Base-by-base conservation (phyloP, 2,329 filamentous ascomycete genomes). In the Sordariomycetes sp. region DNA sequence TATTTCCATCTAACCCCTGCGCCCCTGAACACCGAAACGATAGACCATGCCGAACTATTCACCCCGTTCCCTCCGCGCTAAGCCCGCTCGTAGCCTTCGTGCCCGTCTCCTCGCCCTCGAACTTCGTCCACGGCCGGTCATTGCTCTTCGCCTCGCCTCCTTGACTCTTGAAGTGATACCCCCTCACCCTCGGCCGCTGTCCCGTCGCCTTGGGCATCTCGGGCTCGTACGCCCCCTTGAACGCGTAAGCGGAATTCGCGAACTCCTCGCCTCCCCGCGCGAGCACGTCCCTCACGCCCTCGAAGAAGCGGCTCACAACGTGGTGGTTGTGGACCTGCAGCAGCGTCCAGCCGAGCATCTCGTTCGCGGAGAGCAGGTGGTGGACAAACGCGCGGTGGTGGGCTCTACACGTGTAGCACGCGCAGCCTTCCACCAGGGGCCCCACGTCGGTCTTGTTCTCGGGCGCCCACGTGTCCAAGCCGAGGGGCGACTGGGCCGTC, bases 301-400 rank as follows among this genome's bases (percentile, higher is more conserved):
- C 70, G 70, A 97, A 96, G 74, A 97, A 96, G 0, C 73, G 66
- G 53, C 82, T 79, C 57, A 96, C 71, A 8, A 88, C 73, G 61
- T 85, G 79, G 69, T 95, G 86, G 69, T 99, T 99, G 73, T 99
- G 94, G 3, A 96, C 80, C 70, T 97, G 93, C 8, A 99, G 78
- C 8, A 99, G 78, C 0, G 87, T 89, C 94, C 94, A 99, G 25
- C 88, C 93, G 4, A 97, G 83, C 94, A 99, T 97, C 72, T 99
- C 94, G 67, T 92, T 95, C 0, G 94, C 91, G 53, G 83, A 79
- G 6, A 99, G 81, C 1, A 97, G 79, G 70, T 99, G 94, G 63
- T 91, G 87, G 40, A 99, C 68, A 71, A 89, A 99, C 0, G 94
- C 93, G 55, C 87, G 79, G 71, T 96, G 90, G 70, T 97, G 93